Evolutionary conservation across 768 basidiomycete genomes (phyloP).

Genomic region (Boletus edulis): DNA sequence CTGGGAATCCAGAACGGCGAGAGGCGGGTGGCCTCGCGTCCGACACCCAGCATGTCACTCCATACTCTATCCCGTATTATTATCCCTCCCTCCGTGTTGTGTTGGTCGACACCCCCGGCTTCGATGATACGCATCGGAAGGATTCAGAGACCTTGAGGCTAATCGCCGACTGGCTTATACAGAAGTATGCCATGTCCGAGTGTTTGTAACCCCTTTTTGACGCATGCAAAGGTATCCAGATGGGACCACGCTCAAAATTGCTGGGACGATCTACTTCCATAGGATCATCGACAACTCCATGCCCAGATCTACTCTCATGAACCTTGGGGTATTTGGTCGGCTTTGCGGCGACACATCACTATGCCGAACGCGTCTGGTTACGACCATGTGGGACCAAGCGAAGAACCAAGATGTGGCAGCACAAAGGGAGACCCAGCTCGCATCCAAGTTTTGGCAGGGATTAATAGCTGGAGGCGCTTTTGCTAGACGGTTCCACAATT

Average conservation of each 20-base stretch:
- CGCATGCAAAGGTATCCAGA: constrained; percentile 7
- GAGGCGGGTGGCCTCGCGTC: constrained; percentile 6
- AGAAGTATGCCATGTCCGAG: constrained; percentile 8
- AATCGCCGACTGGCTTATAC: constrained; percentile 16
- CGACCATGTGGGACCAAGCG: constrained; percentile 37
- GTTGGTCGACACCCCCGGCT: constrained; percentile 21
- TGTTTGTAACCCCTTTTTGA: neutral
- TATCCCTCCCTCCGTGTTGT: constrained; percentile 1
- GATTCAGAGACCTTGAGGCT: constrained; percentile 9
- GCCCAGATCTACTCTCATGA: constrained; percentile 27
- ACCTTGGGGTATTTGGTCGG: constrained; percentile 33
- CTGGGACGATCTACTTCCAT: constrained; percentile 35
- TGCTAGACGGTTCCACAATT: constrained; percentile 1
- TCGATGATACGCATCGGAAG: constrained; percentile 18
- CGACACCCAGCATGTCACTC: constrained; percentile 9
- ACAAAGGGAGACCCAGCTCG: constrained; percentile 25
- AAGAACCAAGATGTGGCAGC: constrained; percentile 8
- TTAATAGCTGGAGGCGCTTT: constrained; percentile 5
- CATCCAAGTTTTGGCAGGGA: constrained; percentile 20
- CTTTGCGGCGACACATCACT: constrained; percentile 35
- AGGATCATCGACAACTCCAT: constrained; percentile 36
- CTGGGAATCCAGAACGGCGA: neutral
- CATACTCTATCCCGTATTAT: neutral
- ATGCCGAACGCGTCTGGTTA: constrained; percentile 33
- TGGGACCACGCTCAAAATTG: constrained; percentile 6